phyloP scores from a whole-genome alignment of 2,329 filamentous ascomycete genomes.

The Fonsecaea nubica region DNA sequence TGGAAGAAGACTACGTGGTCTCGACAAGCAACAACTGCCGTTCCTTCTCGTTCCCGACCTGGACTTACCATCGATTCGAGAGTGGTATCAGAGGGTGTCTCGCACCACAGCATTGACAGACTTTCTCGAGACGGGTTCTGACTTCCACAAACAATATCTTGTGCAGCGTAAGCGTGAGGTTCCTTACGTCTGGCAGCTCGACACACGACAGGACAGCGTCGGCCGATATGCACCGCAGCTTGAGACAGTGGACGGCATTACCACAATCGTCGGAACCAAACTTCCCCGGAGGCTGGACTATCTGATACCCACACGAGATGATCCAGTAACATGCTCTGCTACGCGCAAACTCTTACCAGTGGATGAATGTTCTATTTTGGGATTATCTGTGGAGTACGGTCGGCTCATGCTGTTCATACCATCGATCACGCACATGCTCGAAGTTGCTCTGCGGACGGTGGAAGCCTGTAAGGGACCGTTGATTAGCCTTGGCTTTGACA shows the following conservation, averaged over 20 bases:
- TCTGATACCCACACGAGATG: constrained; percentile 39
- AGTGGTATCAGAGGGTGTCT: constrained; percentile 25
- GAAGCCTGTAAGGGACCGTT: constrained; percentile 30
- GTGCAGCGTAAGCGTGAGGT: constrained; percentile 7
- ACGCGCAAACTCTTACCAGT: constrained; percentile 14
- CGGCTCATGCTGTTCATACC: constrained; percentile 34
- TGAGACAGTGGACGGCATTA: neutral
- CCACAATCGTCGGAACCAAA: constrained; percentile 33
- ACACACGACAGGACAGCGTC: neutral
- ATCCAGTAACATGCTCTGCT: neutral
- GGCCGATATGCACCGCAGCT: neutral
- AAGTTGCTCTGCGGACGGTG: constrained; percentile 29
- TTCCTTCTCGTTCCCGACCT: constrained; percentile 34
- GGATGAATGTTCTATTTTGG: constrained; percentile 32
- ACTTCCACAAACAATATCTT: constrained; percentile 15
- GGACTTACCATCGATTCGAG: constrained; percentile 5
- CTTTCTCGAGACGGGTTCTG: neutral
- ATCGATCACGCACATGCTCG: constrained; percentile 38
- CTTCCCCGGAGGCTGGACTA: constrained; percentile 47
- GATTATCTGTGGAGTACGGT: constrained; percentile 33
- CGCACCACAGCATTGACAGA: constrained; percentile 9
- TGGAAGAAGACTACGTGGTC: constrained; percentile 20
- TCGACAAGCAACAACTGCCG: constrained; percentile 27
- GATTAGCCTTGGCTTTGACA: constrained; percentile 17
- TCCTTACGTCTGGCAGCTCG: constrained; percentile 23